Evolutionary conservation across 805 yeast species (phyloP).

Genomic region (Ogataea corticis): DNA sequence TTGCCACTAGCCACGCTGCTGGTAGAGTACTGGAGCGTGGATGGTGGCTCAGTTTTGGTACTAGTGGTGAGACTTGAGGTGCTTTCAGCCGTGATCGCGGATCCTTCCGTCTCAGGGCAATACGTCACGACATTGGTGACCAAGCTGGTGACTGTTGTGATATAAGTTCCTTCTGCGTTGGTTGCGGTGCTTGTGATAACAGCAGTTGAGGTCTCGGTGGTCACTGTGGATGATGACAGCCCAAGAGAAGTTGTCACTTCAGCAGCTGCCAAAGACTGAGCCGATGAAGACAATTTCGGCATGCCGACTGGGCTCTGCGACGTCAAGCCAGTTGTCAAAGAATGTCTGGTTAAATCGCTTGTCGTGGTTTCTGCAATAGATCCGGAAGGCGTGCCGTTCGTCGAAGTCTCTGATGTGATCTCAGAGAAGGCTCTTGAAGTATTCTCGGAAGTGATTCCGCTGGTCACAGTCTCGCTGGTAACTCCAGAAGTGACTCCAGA

Average conservation of each 20-base stretch:
- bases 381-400: too few relatives aligned
- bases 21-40: constrained; percentile 2
- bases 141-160: not conserved
- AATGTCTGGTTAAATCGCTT: too few relatives aligned
- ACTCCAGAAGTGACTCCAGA: too few relatives aligned
- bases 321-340: too few relatives aligned
- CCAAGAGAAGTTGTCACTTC: not conserved
- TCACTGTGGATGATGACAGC: too few relatives aligned
- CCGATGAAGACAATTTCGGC: too few relatives aligned
- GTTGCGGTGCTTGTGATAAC: constrained; percentile 1
- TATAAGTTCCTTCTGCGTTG: not conserved
- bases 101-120: not conserved
- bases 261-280: not conserved
- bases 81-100: not conserved
- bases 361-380: too few relatives aligned
- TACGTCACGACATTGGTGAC: constrained; percentile 1
- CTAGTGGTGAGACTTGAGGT: not conserved
- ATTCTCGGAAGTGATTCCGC: too few relatives aligned
- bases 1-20: not conserved
- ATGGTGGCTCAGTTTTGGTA: not conserved
- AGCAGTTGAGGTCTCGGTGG: not conserved
- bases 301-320: too few relatives aligned
- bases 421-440: too few relatives aligned
- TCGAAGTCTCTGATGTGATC: too few relatives aligned
- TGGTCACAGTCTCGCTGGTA: too few relatives aligned